Evolutionary conservation across 768 basidiomycete genomes (phyloP).

Genomic region (Dacryopinax spathularia): DNA sequence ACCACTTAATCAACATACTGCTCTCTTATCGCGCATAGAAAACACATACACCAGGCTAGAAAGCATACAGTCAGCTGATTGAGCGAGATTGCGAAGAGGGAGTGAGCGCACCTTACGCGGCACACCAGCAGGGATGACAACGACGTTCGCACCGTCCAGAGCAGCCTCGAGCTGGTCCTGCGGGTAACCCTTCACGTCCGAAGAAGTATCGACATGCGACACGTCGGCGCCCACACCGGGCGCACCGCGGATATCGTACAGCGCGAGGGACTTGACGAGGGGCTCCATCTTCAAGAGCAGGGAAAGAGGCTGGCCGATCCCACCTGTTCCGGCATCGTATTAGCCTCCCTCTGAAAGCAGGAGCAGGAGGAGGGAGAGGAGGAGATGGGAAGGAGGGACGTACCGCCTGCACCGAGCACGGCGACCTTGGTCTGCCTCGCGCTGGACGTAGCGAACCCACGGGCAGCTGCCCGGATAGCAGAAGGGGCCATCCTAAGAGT

Average conservation of each 20-base stretch:
- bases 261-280: slow-evolving; percentile 64
- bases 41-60: slow-evolving; percentile 65
- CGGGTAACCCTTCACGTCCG: slow-evolving; percentile 61
- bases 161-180: slow-evolving; percentile 82
- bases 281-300: slow-evolving; percentile 88
- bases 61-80: neutral
- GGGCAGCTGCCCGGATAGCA: slow-evolving; percentile 42
- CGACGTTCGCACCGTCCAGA: slow-evolving; percentile 76
- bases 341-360: too few species aligned
- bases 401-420: slow-evolving; percentile 90
- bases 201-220: slow-evolving; percentile 74
- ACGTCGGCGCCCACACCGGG: slow-evolving; percentile 97
- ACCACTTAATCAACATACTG: slow-evolving; percentile 12
- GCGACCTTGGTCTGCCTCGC: slow-evolving; percentile 73
- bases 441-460: slow-evolving; percentile 63
- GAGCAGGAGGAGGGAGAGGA: too few species aligned
- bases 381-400: slow-evolving; percentile 14
- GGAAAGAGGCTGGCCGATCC: slow-evolving; percentile 95
- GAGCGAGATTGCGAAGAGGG: slow-evolving; percentile 12
- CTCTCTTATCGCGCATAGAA: neutral
- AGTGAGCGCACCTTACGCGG: slow-evolving; percentile 68
- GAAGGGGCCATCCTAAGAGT: slow-evolving; percentile 49
- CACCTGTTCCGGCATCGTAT: too few species aligned
- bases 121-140: slow-evolving; percentile 98
- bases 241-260: slow-evolving; percentile 92